Base-by-base conservation (phyloP, 2,329 filamentous ascomycete genomes). In the Aspergillus aculeatinus region DNA sequence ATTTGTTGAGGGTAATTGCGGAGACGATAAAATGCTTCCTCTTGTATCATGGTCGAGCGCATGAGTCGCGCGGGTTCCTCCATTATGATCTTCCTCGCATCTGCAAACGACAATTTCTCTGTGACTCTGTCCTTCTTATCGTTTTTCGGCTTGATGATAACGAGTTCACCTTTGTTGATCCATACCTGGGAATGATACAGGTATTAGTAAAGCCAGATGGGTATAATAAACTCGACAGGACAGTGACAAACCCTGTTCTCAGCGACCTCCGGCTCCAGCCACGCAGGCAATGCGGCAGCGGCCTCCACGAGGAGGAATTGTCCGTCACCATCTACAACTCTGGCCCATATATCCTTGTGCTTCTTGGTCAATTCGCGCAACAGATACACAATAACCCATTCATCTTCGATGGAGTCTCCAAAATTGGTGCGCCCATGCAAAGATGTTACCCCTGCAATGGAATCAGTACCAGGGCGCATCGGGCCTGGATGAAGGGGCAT, bases 241-340 rank as follows among this genome's bases (percentile, higher is more conserved):
- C 5, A 21, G 33, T 10, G 14, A 66, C 75, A 68, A 67, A 84
- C 85, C 59, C 95, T 85, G 73, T 96, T 90, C 65, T 89, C 85
- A 64, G 96, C 92, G 44, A 94, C 89, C 64, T 96, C 93, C 0
- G 95, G 95, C 67, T 89, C 96, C 27, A 99, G 79, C 96, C 95
- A 99, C 62, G 85, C 87, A 2, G 95, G 95, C 2, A 97, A 80
- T 14, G 89, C 87, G 66, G 91, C 92, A 29, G 96, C 94, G 31
- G 94, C 95, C 79, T 99, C 95, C 58, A 97, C 89, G 19, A 99
- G 86, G 53, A 99, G 83, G 69, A 99, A 99, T 72, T 99, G 93
- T 68, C 96, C 96, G 76, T 98, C 95, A 52, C 87, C 89, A 74
- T 99, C 95, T 61, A 85, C 87, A 4, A 96, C 83, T 52, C 90